Conservation (phyloP, 1,284 basidiomycete genomes). For the Clitocybe nebularis region DNA sequence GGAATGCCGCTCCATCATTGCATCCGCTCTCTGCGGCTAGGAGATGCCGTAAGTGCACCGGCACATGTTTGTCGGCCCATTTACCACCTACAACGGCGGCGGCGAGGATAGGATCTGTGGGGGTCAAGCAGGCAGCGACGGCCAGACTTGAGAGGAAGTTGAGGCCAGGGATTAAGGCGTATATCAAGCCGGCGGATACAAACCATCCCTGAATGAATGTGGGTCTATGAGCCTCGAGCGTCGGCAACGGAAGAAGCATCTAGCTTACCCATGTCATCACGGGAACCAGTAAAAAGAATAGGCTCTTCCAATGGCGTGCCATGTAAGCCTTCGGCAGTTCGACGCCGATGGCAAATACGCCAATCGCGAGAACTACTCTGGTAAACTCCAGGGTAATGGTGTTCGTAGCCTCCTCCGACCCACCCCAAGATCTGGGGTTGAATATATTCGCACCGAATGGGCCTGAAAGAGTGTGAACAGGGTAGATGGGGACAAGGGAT, state of each 20-base stretch:
- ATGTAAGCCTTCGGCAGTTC: constrained; percentile 94
- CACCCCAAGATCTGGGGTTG: constrained; percentile 83
- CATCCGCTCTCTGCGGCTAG: constrained; percentile 91
- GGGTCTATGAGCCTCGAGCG: neutral
- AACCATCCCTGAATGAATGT: constrained; percentile 73
- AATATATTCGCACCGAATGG: constrained; percentile 86
- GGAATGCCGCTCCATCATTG: constrained; percentile 95
- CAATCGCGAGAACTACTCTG: constrained; percentile 93
- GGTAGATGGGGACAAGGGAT: neutral
- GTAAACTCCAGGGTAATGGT: constrained; percentile 87
- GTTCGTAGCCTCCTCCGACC: constrained; percentile 51
- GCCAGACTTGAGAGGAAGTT: constrained; percentile 85
- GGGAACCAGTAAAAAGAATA: constrained; percentile 84
- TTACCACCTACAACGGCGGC: constrained; percentile 93
- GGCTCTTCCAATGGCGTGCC: constrained; percentile 83
- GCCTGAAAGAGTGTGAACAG: constrained; percentile 37
- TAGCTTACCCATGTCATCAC: constrained; percentile 83
- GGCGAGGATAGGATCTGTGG: constrained; percentile 93
- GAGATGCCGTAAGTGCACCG: constrained; percentile 86
- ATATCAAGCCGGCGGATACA: constrained; percentile 85
- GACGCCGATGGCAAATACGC: constrained; percentile 97
- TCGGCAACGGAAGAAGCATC: neutral
- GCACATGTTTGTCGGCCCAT: constrained; percentile 98
- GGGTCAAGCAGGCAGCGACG: constrained; percentile 92
- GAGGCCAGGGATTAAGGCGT: constrained; percentile 82